These are phyloP conservation scores for Colletotrichum australisinense DNA, from an alignment of 2,329 filamentous ascomycete species.

Conservation along the genomic window DNA sequence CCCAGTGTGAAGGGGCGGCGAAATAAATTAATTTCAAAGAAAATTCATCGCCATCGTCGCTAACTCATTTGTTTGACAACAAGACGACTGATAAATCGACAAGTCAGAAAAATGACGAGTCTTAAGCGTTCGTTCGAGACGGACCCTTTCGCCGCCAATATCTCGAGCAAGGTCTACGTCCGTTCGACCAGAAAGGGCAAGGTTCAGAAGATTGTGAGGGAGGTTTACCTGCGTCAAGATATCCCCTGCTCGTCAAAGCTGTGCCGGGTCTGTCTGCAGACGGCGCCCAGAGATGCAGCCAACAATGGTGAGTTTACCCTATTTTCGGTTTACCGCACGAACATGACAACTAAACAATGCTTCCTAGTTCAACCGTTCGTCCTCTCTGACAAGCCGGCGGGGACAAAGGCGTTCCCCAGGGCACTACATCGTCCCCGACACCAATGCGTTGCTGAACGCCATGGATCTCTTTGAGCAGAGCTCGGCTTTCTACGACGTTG, in stretches of 20 bases:
- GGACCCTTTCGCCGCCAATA: constrained; percentile 73
- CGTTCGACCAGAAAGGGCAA: constrained; percentile 95
- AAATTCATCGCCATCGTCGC: neutral
- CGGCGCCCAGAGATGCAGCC: constrained; percentile 82
- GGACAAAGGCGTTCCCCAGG: constrained; percentile 85
- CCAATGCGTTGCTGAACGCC: constrained; percentile 92
- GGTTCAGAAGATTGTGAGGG: constrained; percentile 97
- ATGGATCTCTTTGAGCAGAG: constrained; percentile 98
- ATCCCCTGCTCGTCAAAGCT: constrained; percentile 96
- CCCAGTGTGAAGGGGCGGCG: neutral
- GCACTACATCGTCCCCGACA: constrained; percentile 95
- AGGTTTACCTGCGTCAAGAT: constrained; percentile 94
- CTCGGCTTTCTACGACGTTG: constrained; percentile 94
- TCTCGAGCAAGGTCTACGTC: constrained; percentile 96
- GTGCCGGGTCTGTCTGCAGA: constrained; percentile 79
- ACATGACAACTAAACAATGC: neutral
- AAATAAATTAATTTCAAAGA: neutral
- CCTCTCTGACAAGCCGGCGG: constrained; percentile 88
- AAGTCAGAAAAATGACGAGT: constrained; percentile 65
- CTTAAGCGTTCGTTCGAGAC: constrained; percentile 68
- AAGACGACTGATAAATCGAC: neutral
- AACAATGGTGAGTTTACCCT: constrained; percentile 71
- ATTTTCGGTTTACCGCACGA: neutral
- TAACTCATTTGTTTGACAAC: neutral
- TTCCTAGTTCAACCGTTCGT: constrained; percentile 80